These are phyloP conservation scores for Aspergillus hortae DNA, from an alignment of 2,329 filamentous ascomycete genomes.

Conservation along the genomic window DNA sequence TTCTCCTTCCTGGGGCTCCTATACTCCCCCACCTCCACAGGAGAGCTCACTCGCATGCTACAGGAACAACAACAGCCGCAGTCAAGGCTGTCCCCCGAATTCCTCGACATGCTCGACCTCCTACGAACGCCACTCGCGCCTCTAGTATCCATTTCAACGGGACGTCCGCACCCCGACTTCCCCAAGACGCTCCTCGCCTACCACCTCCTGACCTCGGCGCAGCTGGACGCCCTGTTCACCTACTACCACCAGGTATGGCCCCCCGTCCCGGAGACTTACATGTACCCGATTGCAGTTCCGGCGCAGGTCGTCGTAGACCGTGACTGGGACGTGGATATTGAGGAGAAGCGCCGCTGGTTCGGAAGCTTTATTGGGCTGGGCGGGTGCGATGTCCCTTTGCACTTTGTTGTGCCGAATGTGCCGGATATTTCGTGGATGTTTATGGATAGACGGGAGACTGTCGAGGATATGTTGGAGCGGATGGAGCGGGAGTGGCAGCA, in stretches of 20 bases:
- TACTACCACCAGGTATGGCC: conserved; percentile 43
- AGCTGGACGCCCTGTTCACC: conserved; percentile 40
- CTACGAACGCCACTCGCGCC: conserved; percentile 31
- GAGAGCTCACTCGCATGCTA: background rate
- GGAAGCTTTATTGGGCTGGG: conserved; percentile 42
- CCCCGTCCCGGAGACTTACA: conserved; percentile 25
- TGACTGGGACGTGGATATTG: conserved; percentile 24
- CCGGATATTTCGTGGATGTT: background rate
- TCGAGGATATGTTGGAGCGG: conserved; percentile 15
- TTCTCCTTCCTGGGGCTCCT: background rate
- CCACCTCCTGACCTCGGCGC: conserved; percentile 38
- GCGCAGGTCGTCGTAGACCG: conserved; percentile 27
- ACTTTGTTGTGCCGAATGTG: background rate
- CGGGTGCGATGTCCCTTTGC: conserved; percentile 31
- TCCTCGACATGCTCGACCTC: conserved; percentile 20
- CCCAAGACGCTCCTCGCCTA: conserved; percentile 36
- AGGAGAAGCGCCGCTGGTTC: conserved; percentile 39
- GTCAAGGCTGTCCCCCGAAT: conserved; percentile 10
- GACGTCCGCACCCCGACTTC: conserved; percentile 35
- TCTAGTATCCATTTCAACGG: conserved; percentile 36
- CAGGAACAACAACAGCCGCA: background rate
- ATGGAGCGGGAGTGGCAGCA: conserved; percentile 31
- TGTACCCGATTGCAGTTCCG: conserved; percentile 32
- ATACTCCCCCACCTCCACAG: background rate
- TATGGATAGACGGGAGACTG: conserved; percentile 4